Conservation (phyloP, 257 asterid genomes). For the Ilex aquifolium region DNA sequence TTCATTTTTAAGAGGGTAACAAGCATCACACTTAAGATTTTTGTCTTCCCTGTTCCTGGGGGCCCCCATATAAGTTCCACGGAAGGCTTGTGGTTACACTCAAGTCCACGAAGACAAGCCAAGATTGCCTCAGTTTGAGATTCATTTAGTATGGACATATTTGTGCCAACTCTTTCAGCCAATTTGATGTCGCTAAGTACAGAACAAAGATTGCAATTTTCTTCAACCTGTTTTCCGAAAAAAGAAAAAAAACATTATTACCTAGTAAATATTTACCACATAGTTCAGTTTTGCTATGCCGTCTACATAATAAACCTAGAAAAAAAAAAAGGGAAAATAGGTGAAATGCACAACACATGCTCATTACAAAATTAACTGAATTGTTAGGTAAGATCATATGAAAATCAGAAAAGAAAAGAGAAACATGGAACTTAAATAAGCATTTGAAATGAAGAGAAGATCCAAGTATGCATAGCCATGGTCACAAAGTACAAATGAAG, state of each 20-base stretch:
- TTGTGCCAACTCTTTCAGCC: constrained; percentile 8
- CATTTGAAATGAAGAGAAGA: no score
- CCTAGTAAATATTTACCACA: no score
- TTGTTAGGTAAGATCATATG: no score
- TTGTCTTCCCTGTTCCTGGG: constrained; percentile 28
- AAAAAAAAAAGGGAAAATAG: no score
- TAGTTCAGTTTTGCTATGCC: no score
- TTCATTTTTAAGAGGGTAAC: constrained; percentile 11
- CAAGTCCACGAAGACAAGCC: constrained; percentile 10
- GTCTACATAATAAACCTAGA: no score
- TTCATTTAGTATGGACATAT: constrained; percentile 27
- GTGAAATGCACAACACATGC: no score
- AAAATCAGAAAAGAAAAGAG: no score
- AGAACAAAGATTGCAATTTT: constrained; percentile 23
- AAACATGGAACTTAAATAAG: no score
- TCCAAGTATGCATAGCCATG: no score
- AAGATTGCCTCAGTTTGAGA: constrained; percentile 27
- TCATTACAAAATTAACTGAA: no score
- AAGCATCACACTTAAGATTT: constrained; percentile 15
- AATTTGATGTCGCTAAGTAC: not conserved
- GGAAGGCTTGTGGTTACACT: constrained; percentile 12
- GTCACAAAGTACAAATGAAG: no score
- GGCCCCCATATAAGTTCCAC: constrained; percentile 26
- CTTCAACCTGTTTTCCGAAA: constrained; percentile 14
- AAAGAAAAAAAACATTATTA: not conserved